Evolutionary conservation across 305 asterid genomes (phyloP).

Genomic region (Nicotiana rustica): DNA sequence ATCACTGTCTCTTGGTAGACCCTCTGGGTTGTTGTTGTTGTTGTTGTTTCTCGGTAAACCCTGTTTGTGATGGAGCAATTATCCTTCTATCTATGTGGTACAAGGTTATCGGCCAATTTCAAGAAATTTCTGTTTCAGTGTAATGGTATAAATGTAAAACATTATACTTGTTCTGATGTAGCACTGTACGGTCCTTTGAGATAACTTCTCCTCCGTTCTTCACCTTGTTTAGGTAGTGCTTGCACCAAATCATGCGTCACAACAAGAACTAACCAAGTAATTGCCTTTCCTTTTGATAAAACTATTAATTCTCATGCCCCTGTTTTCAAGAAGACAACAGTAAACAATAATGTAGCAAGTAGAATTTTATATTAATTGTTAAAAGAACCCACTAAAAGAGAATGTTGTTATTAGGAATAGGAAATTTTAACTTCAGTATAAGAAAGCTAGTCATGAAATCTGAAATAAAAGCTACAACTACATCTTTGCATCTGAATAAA

Average conservation of each 20-base stretch:
- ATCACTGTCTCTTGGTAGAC: neutral
- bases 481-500: constrained; percentile 7
- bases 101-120: constrained; percentile 13
- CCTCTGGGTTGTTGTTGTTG: neutral
- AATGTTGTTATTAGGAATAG: neutral
- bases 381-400: neutral
- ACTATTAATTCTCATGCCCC: too few relatives aligned
- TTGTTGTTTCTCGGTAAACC: neutral
- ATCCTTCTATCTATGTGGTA: neutral
- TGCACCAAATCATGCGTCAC: constrained; percentile 5
- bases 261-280: neutral
- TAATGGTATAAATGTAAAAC: neutral
- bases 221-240: neutral
- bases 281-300: too few relatives aligned
- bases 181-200: neutral
- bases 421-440: neutral
- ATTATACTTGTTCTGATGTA: neutral
- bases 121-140: neutral
- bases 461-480: neutral
- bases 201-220: neutral
- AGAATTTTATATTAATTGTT: neutral
- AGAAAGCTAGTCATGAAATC: constrained; percentile 6
- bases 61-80: neutral
- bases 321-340: too few relatives aligned
- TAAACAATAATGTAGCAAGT: too few relatives aligned